Evolutionary conservation across 805 yeast species (phyloP).

Genomic region (Pichia scutulata): DNA sequence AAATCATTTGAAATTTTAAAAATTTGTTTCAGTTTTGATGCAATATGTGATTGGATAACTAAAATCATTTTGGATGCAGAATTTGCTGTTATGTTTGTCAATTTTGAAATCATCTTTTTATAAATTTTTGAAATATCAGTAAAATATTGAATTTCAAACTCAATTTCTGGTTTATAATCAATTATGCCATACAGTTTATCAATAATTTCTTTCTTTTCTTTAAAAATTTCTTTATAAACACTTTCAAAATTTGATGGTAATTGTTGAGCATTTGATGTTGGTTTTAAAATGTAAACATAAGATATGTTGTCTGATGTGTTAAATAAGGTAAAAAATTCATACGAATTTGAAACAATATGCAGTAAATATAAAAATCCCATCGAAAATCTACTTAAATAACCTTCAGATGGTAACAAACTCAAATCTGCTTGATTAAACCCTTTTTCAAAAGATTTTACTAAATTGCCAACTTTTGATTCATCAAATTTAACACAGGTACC

Average conservation of each 20-base stretch:
- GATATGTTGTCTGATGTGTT: slow-evolving; percentile 52
- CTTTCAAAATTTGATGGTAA: slow-evolving; percentile 47
- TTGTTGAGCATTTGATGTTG: slow-evolving; percentile 59
- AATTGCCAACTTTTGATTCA: slow-evolving; percentile 65
- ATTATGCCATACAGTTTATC: slow-evolving; percentile 38
- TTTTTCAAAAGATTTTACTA: slow-evolving; percentile 76
- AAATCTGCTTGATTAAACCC: slow-evolving; percentile 70
- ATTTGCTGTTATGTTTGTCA: slow-evolving; percentile 54
- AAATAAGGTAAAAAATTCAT: slow-evolving; percentile 65
- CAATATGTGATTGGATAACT: slow-evolving; percentile 66
- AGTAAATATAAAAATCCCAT: slow-evolving; percentile 57
- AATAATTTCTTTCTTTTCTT: slow-evolving; percentile 39
- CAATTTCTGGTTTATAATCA: slow-evolving; percentile 43
- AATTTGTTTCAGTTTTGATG: slow-evolving; percentile 37
- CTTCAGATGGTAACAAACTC: slow-evolving; percentile 36
- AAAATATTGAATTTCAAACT: slow-evolving; percentile 48
- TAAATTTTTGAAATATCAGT: slow-evolving; percentile 48
- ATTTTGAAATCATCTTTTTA: slow-evolving; percentile 46
- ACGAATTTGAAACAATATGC: slow-evolving; percentile 65
- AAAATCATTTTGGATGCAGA: slow-evolving; percentile 58
- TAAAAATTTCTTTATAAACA: slow-evolving; percentile 47
- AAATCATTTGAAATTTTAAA: slow-evolving; percentile 44
- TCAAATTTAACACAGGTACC: slow-evolving; percentile 71
- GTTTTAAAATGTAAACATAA: slow-evolving; percentile 54
- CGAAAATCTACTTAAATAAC: slow-evolving; percentile 48